phyloP scores from a whole-genome alignment of 2,329 filamentous ascomycete genomes.

The Microsporum audouinii region DNA sequence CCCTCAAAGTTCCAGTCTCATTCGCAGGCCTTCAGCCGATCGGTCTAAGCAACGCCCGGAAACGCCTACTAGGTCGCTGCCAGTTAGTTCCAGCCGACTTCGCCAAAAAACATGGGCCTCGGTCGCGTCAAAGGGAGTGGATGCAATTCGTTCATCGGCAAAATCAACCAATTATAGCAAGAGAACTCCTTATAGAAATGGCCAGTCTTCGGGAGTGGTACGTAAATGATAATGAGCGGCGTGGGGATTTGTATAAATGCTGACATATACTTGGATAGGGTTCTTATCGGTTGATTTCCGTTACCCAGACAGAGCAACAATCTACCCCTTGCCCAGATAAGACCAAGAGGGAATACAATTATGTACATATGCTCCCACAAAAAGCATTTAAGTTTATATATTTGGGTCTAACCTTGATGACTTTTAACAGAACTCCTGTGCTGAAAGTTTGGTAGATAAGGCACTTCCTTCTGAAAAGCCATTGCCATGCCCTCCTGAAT shows the following conservation, averaged over 20 bases:
- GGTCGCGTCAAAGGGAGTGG: slow-evolving; percentile 12
- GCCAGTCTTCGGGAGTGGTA: neutral
- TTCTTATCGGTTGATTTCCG: slow-evolving; percentile 2
- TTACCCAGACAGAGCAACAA: neutral
- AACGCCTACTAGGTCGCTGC: slow-evolving; percentile 8
- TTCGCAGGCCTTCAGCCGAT: neutral
- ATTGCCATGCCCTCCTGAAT: slow-evolving; percentile 11
- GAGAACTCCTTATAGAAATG: slow-evolving; percentile 1
- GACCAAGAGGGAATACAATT: neutral
- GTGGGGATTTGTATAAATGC: neutral
- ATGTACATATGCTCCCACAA: neutral
- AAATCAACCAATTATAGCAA: slow-evolving; percentile 6
- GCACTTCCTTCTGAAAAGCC: slow-evolving; percentile 13
- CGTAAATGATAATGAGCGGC: neutral
- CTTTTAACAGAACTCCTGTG: neutral
- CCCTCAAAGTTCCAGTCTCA: neutral
- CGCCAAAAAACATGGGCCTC: slow-evolving; percentile 11
- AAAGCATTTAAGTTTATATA: neutral
- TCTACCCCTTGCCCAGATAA: neutral
- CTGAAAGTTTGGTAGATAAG: slow-evolving; percentile 1
- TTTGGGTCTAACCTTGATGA: neutral
- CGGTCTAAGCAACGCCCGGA: neutral
- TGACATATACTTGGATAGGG: neutral
- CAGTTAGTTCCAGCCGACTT: neutral
- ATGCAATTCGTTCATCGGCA: slow-evolving; percentile 10